Evolutionary conservation across 305 asterid genomes (phyloP).

Genomic region (Coffea humblotiana): DNA sequence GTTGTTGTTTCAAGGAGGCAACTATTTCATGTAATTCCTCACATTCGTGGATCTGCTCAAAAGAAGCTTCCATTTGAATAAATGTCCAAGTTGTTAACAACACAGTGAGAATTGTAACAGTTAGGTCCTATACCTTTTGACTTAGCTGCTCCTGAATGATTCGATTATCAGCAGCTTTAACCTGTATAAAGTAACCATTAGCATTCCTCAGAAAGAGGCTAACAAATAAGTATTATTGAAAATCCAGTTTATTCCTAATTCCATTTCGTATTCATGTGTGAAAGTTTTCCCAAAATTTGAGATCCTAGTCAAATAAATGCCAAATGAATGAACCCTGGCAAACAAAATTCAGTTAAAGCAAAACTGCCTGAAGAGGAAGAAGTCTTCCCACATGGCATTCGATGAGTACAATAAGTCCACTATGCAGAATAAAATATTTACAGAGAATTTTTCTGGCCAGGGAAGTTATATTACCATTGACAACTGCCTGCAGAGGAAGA

Average conservation of each 20-base stretch:
- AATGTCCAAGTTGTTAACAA: conserved; percentile 20
- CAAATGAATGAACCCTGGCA: neutral
- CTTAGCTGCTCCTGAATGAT: conserved; percentile 90
- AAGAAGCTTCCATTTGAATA: neutral
- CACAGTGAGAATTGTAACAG: conserved; percentile 25
- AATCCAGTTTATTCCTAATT: neutral
- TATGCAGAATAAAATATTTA: neutral
- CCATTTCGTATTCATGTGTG: neutral
- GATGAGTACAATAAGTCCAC: neutral
- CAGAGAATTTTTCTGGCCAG: too few species aligned
- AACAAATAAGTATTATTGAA: neutral
- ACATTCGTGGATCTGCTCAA: conserved; percentile 65
- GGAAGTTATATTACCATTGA: too few species aligned
- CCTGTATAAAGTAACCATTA: conserved; percentile 52
- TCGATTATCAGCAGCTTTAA: conserved; percentile 89
- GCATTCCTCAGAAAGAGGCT: neutral
- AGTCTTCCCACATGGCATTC: neutral
- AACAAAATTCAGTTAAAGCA: neutral
- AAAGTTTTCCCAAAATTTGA: neutral
- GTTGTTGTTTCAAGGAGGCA: conserved; percentile 62
- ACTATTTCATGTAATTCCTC: conserved; percentile 68
- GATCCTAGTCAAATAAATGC: neutral
- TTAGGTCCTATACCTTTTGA: conserved; percentile 63
- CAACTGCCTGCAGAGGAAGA: neutral
- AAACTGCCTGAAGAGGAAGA: neutral